Evolutionary conservation across 495 filamentous ascomycete genomes (phyloP).

Genomic region (Neurospora tetrasperma): DNA sequence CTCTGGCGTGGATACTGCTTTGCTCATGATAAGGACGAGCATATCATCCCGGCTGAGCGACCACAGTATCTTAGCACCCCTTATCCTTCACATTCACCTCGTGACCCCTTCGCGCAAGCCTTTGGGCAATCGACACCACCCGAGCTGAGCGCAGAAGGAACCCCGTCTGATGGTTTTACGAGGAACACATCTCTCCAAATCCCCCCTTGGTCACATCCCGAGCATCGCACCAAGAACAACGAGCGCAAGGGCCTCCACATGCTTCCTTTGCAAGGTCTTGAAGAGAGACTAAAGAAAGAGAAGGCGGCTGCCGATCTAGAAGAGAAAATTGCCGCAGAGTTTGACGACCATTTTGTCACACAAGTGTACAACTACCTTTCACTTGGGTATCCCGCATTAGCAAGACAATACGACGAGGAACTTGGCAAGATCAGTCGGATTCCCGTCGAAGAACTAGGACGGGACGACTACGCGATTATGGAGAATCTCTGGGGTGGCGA

Average conservation of each 20-base stretch:
- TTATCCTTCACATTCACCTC: constrained; percentile 10
- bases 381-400: constrained; percentile 77
- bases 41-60: constrained; percentile 26
- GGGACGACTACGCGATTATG: constrained; percentile 56
- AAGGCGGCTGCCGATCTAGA: constrained; percentile 39
- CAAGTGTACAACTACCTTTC: constrained; percentile 96
- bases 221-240: constrained; percentile 21
- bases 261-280: constrained; percentile 37
- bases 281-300: constrained; percentile 38
- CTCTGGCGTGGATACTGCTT: constrained; percentile 65
- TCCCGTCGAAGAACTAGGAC: constrained; percentile 50
- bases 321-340: constrained; percentile 52
- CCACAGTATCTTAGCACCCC: constrained; percentile 33
- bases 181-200: constrained; percentile 4
- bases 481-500: constrained; percentile 46
- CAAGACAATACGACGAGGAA: constrained; percentile 72
- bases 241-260: constrained; percentile 34
- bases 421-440: constrained; percentile 68
- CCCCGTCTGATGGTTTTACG: constrained; percentile 2
- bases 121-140: constrained; percentile 19
- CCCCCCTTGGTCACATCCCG: constrained; percentile 3
- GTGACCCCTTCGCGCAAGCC: constrained; percentile 30
- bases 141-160: constrained; percentile 18
- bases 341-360: constrained; percentile 75
- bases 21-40: constrained; percentile 26